Conservation (phyloP, 2,329 filamentous ascomycete species). For the Xylaria sp. region DNA sequence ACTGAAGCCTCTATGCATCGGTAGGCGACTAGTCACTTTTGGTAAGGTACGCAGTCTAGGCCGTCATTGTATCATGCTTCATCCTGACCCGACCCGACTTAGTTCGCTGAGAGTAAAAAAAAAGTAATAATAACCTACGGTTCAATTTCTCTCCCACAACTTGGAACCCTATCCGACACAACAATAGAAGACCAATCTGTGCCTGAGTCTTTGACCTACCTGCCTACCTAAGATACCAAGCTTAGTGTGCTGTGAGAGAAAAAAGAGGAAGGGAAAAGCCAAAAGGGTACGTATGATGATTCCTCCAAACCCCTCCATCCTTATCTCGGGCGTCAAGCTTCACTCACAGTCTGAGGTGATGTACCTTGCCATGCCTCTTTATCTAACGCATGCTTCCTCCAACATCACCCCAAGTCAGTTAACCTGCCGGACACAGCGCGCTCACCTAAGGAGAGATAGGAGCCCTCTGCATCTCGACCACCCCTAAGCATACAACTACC, state of each 20-base stretch:
- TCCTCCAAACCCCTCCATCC: neutral
- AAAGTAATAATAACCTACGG: slow-evolving; percentile 3
- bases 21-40: slow-evolving; percentile 12
- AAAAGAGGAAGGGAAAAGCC: neutral
- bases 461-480: slow-evolving; percentile 35
- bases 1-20: slow-evolving; percentile 26
- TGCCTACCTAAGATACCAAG: neutral
- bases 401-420: neutral
- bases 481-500: slow-evolving; percentile 9
- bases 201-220: neutral
- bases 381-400: neutral
- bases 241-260: neutral
- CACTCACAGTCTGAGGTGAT: slow-evolving; percentile 7
- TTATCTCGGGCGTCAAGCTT: slow-evolving; percentile 24
- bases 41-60: slow-evolving; percentile 18
- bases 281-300: neutral
- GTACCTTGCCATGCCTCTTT: neutral
- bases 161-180: slow-evolving; percentile 28
- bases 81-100: slow-evolving; percentile 20
- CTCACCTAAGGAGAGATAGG: slow-evolving; percentile 38
- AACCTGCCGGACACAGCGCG: slow-evolving; percentile 5
- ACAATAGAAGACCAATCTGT: slow-evolving; percentile 7
- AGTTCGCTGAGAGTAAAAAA: slow-evolving; percentile 12
- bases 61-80: slow-evolving; percentile 31
- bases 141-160: slow-evolving; percentile 25